phyloP scores from a whole-genome alignment of 306 rosid species.

The Quercus variabilis region DNA sequence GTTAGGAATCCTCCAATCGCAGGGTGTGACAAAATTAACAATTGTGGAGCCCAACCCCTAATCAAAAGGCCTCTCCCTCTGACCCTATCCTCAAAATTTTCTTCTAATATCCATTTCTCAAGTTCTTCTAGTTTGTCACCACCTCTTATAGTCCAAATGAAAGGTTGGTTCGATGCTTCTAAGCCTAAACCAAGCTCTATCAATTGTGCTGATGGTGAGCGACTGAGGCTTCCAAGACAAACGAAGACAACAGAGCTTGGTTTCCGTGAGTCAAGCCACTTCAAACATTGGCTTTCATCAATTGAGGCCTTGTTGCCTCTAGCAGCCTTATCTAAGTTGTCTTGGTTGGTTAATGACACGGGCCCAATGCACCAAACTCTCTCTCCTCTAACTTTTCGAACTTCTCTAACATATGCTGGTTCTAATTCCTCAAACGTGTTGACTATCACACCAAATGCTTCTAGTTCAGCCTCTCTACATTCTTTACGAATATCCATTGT shows the following conservation, averaged over 20 bases:
- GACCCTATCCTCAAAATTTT: conserved; percentile 40
- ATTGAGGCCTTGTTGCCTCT: conserved; percentile 36
- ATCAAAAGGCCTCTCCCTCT: conserved; percentile 35
- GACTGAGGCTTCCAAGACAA: conserved; percentile 53
- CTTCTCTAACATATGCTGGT: conserved; percentile 23
- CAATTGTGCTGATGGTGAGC: conserved; percentile 27
- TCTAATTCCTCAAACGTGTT: conserved; percentile 67
- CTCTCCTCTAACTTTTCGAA: conserved; percentile 13
- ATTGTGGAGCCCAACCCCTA: conserved; percentile 69
- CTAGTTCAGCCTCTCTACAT: conserved; percentile 40
- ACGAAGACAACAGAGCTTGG: conserved; percentile 35
- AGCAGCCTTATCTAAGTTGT: conserved; percentile 14
- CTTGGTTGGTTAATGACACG: conserved; percentile 5
- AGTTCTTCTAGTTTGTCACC: conserved; percentile 35
- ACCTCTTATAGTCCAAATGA: conserved; percentile 48
- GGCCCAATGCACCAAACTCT: conserved; percentile 47
- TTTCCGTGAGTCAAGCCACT: conserved; percentile 45
- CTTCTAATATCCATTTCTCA: conserved; percentile 38
- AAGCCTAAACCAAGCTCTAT: conserved; percentile 53
- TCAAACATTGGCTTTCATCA: conserved; percentile 28
- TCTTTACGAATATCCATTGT: no score
- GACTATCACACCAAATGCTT: conserved; percentile 36
- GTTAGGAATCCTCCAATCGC: conserved; percentile 63
- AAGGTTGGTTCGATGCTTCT: conserved; percentile 42
- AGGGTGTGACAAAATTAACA: conserved; percentile 45